phyloP scores from a whole-genome alignment of 495 filamentous ascomycete genomes.

The Neurospora africana region DNA sequence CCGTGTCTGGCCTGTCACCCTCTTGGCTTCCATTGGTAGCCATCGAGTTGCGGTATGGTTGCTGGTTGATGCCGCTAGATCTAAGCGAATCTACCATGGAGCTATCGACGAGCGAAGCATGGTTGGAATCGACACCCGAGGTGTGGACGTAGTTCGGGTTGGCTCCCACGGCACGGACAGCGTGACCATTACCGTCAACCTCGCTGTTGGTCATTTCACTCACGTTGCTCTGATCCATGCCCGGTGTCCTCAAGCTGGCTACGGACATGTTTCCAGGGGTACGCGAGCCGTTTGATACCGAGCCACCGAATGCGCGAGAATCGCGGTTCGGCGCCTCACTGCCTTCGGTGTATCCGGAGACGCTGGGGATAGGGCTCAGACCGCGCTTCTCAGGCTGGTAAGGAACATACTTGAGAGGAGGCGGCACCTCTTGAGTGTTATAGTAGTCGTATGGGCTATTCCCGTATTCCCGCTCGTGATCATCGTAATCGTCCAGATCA shows the following conservation, averaged over 20 bases:
- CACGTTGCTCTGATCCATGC: constrained; percentile 46
- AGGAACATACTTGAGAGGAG: constrained; percentile 44
- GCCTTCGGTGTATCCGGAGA: constrained; percentile 59
- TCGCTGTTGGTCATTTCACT: constrained; percentile 62
- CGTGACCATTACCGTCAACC: constrained; percentile 53
- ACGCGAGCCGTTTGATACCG: background rate
- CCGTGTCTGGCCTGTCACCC: constrained; percentile 18
- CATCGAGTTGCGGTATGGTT: constrained; percentile 26
- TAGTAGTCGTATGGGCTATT: constrained; percentile 40
- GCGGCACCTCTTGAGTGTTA: constrained; percentile 42
- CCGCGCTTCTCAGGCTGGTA: constrained; percentile 50
- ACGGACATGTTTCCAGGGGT: constrained; percentile 14
- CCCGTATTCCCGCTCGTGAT: constrained; percentile 25
- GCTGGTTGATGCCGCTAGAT: constrained; percentile 27
- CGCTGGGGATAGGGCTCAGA: constrained; percentile 79
- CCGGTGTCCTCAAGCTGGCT: constrained; percentile 32
- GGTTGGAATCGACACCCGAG: constrained; percentile 70
- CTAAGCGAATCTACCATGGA: constrained; percentile 61
- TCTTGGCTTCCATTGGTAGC: constrained; percentile 23
- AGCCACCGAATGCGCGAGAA: constrained; percentile 15
- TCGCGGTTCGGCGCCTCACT: constrained; percentile 40
- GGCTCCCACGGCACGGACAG: constrained; percentile 54
- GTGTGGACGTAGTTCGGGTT: constrained; percentile 70
- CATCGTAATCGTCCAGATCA: constrained; percentile 36
- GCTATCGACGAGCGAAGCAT: constrained; percentile 77